Evolutionary conservation across 306 rosid species (phyloP), one percentile per base, ranked within the genome.

Genomic region (Fagus crenata): DNA sequence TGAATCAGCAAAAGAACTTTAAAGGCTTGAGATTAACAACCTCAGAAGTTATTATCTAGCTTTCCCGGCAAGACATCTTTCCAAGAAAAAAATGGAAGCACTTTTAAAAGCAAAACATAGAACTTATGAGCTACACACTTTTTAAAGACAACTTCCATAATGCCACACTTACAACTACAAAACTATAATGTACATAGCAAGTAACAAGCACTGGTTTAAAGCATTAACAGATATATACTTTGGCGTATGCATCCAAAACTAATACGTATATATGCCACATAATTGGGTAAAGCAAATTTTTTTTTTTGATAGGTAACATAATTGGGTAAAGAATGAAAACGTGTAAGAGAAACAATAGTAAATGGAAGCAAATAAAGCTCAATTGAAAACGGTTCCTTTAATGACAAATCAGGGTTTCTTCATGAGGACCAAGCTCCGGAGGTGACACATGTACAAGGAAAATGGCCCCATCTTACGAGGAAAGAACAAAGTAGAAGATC

Each of bases 1-100:
- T 69, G 46, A 76, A 86, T 84, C 77, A 86, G 77, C 35, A 33
- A 28, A 65, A 36, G 49, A 65, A 67, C 58, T 76, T 22, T 64
- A 76, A 76, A 71, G 3, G 67, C 82, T 68, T 33, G 33, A 49
- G 42, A 65, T 53, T 37, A 76, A 67, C 74, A 64, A 77, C 58
- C 75, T 64, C 5, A 74, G 60, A 43, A 77, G 71, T 42, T 71
- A 61, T 55, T 54, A 36, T 51, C 46, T 39, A 53, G 49, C 72
- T 43, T 58, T 42, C 43, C 56, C 49, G 43, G 55, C 59, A 72
- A 71, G 35, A 75, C 31, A 53, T 59, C 18, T 69, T 76, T 37
- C 51, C 72, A 2, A 33, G 37, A 17, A 39, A 31, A 41, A 11
- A 22, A 65, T 6, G 18, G 28, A 7, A 37, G n/a, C 11, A 37